A percentile compares a stretch with the other conserved stretches of the same genome.
phyloP scores from a whole-genome alignment of 306 rosid species.

The Cucurbita maxima region DNA sequence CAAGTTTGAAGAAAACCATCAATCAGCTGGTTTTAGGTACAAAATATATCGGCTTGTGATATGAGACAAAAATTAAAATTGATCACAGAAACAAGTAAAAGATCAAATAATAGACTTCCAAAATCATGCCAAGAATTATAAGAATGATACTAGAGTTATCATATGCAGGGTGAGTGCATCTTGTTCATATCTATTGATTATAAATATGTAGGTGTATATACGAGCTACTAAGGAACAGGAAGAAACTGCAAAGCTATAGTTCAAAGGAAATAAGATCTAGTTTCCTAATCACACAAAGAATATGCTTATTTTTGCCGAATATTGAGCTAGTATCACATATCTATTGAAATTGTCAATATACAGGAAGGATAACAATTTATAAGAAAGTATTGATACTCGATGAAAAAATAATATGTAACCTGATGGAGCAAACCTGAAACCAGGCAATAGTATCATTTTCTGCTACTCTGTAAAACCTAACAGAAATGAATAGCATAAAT shows the following conservation, averaged over 20 bases:
- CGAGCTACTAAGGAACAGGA: not conserved
- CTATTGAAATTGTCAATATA: not conserved
- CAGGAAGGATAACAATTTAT: not conserved
- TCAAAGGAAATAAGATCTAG: not conserved
- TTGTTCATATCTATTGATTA: not conserved
- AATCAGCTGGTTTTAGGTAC: not conserved
- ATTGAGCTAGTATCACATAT: not conserved
- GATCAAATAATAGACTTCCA: not conserved
- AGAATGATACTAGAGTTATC: not conserved
- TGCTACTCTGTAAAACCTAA: slow-evolving; percentile 69
- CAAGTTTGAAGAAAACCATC: not conserved
- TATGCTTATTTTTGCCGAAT: not conserved
- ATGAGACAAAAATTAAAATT: not conserved
- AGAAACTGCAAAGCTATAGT: not conserved
- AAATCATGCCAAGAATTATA: not conserved
- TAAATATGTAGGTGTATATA: not conserved
- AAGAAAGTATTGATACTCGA: not conserved
- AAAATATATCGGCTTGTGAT: not conserved
- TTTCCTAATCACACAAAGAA: not conserved
- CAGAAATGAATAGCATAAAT: not conserved
- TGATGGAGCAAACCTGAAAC: slow-evolving; percentile 99
- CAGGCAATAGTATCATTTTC: slow-evolving; percentile 60
- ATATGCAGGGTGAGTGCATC: not conserved
- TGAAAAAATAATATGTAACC: slow-evolving; percentile 46
- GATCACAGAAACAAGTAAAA: not conserved